Evolutionary conservation across 345 rosid genomes (phyloP), one percentile per base, ranked within the genome.

Genomic region (Jatropha curcas): DNA sequence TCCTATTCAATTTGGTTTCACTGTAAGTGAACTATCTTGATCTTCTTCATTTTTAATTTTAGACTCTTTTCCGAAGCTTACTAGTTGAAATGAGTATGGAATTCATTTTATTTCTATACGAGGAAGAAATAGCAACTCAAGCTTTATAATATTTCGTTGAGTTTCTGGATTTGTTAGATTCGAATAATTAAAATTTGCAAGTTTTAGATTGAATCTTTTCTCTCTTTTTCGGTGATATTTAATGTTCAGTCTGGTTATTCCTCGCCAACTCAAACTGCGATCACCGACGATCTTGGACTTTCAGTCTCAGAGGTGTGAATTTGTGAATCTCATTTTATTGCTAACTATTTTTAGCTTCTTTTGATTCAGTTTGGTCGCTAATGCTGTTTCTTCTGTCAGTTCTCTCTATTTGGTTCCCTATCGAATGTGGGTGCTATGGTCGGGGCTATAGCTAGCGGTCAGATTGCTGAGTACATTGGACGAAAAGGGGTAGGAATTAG

Each of bases 401-500:
- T 58, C 77, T 95, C 99, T 66, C 67, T 85, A 64, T 95, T 95
- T 74, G 99, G 96, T 71, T 95, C 98, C 56, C 74, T 95, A 27
- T 95, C 98, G 39, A 95, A 95, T 88, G 99, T 95, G 78, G 99
- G 99, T 63, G 99, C 99, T 74, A 95, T 95, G 99, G 90, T 95
- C 71, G 99, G 99, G 68, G 99, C 99, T 34, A 92, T 95, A 64
- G 88, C 98, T 34, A 93, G 98, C 59, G 99, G 99, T 83, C 99
- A 95, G 88, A 92, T 95, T 56, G 81, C 99, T 0, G 99, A 95
- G 77, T 89, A 91, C 73, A 84, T 95, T 60, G 99, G 99, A 37
- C 79, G 99, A 64, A 95, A 95, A 91, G 99, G 99, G 93, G 99
- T 92, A 82, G 4, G 77, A 22, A 67, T 43, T 24, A 52, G 48